Base-by-base conservation (phyloP, 169 alveolate genomes). In the Eimeria praecox region DNA sequence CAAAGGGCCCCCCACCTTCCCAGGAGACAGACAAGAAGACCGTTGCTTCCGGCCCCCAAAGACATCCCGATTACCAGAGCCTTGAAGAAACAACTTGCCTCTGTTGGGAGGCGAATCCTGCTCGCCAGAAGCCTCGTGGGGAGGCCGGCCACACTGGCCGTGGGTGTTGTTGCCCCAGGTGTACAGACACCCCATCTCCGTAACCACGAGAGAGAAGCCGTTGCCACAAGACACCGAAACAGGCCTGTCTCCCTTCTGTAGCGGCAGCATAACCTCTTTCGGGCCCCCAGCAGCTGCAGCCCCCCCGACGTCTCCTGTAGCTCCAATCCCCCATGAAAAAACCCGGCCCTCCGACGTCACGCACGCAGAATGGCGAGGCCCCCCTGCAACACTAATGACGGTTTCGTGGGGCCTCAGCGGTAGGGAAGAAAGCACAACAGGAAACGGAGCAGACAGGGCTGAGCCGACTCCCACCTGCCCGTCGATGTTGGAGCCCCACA, bases 171-270 rank as follows among this genome's bases (percentile, higher is more conserved):
- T 66, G 33, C 98, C 98, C 96, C 97, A 97, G 64, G 97, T 94
- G 94, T 95, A 97, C 86, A 94, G 92, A 64, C 92, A 89, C 56
- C 97, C 97, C 94, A 80, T 90, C 24, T 95, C 96, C 46, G 97
- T 95, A 44, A 97, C 86, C 38, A 95, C 97, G 83, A 97, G 90
- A 27, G 98, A 95, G 94, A 96, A 97, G 62, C 97, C 97, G 80
- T 96, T 98, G 42, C 98, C 98, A n/a, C 95, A 86, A 27, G 91
- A 56, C 24, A 95, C 96, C 46, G 90, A 46, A 44, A 73, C 71
- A 10, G 87, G 83, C 64, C 83, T 40, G 77, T 52, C 90, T 42
- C 90, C 78, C 66, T 71, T 44, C 83, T 77, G 85, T 18, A 62
- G 90, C 62, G 87, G 95, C 30, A 62, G 90, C 42, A 49, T 40